phyloP scores from a whole-genome alignment of 345 rosid species.

The Pistacia integerrima region DNA sequence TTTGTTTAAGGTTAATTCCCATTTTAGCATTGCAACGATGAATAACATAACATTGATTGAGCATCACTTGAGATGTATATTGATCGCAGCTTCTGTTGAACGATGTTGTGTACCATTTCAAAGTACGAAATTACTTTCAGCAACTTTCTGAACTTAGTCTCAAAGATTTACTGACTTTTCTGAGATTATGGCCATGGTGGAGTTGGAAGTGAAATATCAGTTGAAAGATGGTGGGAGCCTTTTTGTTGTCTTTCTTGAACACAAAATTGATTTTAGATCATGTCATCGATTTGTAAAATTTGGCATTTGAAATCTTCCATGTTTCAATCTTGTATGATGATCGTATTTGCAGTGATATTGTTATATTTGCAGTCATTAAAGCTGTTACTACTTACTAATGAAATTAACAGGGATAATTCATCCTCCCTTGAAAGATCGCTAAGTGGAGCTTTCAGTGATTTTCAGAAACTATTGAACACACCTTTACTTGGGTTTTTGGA shows the following conservation, averaged over 20 bases:
- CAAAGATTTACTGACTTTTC: background rate
- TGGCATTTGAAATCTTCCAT: background rate
- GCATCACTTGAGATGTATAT: background rate
- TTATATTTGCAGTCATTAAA: no score
- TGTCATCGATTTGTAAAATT: no score
- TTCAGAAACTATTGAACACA: no score
- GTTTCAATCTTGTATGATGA: no score
- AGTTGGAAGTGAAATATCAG: background rate
- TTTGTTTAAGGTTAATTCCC: conserved; percentile 1
- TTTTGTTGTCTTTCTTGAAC: background rate
- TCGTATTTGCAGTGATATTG: no score
- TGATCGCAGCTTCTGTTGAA: background rate
- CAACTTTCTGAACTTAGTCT: background rate
- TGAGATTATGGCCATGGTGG: background rate
- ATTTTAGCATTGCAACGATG: background rate
- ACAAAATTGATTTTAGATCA: background rate
- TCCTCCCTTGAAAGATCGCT: no score
- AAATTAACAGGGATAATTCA: no score
- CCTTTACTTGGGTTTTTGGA: no score
- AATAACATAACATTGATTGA: background rate
- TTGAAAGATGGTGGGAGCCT: background rate
- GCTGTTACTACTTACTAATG: no score
- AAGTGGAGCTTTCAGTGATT: no score
- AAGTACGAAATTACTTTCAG: background rate
- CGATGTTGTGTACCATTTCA: background rate